Evolutionary conservation across 257 asterid genomes (phyloP).

Genomic region (Solanum piurae): DNA sequence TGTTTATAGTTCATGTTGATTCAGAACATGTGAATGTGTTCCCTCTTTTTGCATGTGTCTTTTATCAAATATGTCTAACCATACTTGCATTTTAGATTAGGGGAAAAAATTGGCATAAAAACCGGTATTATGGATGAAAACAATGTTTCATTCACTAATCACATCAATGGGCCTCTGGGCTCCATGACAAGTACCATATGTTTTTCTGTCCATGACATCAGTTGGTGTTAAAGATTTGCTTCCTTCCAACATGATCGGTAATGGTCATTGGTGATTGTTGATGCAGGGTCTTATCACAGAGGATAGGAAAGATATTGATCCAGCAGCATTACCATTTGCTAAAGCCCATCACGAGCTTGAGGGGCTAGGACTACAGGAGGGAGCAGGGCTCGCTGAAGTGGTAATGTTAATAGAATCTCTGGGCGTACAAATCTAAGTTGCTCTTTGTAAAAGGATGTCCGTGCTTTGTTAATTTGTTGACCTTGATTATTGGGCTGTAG

Average conservation of each 20-base stretch:
- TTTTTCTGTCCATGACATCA: background rate
- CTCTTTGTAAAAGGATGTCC: background rate
- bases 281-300: slow-evolving; percentile 88
- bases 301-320: slow-evolving; percentile 78
- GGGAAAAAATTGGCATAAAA: background rate
- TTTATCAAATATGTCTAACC: background rate
- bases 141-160: background rate
- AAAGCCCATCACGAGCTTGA: slow-evolving; percentile 53
- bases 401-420: slow-evolving; percentile 23
- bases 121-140: background rate
- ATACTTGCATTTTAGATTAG: background rate
- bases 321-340: slow-evolving; percentile 93
- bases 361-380: slow-evolving; percentile 74
- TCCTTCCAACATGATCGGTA: background rate
- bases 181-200: background rate
- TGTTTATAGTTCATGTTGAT: background rate
- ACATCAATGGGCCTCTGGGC: background rate
- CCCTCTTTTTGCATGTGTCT: background rate
- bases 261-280: background rate
- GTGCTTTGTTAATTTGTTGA: background rate
- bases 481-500: background rate
- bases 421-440: background rate
- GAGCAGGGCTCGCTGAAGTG: slow-evolving; percentile 82
- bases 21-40: background rate
- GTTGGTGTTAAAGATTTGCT: background rate